Conservation (phyloP, 2,329 filamentous ascomycete species). For the Arthroderma sp. region DNA sequence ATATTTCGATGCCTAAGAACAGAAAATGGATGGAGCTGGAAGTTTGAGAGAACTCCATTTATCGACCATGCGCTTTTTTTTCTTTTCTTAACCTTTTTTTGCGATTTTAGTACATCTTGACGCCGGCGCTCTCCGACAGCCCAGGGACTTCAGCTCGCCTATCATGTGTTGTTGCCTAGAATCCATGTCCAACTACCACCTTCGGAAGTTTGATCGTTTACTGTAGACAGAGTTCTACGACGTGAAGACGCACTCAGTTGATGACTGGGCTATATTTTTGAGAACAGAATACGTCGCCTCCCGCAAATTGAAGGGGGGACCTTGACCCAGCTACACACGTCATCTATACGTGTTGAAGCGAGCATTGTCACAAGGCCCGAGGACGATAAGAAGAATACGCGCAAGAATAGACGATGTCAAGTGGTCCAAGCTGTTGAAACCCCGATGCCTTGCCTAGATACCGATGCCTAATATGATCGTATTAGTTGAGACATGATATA, state of each 20-base stretch:
- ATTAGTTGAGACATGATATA: background rate
- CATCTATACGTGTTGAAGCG: background rate
- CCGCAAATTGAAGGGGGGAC: too few relatives aligned
- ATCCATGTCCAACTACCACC: background rate
- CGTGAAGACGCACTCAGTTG: background rate
- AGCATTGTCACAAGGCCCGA: background rate
- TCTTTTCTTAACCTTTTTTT: background rate
- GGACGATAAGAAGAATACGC: background rate
- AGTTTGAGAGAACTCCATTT: background rate
- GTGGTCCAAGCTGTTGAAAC: background rate
- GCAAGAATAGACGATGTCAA: background rate
- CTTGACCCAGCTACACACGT: background rate
- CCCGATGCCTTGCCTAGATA: background rate
- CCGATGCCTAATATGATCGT: background rate
- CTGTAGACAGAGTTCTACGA: background rate
- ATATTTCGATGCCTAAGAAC: background rate
- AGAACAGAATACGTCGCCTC: background rate
- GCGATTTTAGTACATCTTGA: background rate
- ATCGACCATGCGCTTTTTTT: background rate
- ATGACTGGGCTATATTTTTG: background rate
- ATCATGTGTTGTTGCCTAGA: background rate
- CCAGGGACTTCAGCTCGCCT: background rate
- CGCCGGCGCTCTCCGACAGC: background rate
- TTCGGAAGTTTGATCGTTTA: background rate
- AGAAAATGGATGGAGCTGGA: background rate